Base-by-base conservation (phyloP, 805 yeast genomes). In the Kazachstania martiniae region DNA sequence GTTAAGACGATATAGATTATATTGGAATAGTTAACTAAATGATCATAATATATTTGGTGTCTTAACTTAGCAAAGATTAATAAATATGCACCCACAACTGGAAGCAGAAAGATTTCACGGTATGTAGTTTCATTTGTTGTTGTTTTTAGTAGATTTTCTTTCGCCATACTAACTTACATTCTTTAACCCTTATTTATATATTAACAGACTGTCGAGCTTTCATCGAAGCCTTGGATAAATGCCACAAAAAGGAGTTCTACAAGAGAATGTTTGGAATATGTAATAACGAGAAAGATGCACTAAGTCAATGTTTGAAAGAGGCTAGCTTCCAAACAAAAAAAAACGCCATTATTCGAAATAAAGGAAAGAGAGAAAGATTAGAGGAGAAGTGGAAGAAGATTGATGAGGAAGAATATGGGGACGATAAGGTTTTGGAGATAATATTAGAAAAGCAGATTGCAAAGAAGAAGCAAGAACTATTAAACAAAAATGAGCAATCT, bases 211-310 rank as follows among this genome's bases (percentile, higher is more conserved):
- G 98, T 56, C 74, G 71, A 32, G 82, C 78, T 39, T 68, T 85
- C 25, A 85, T 91, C 54, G 77, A 78, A 39, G 95, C 94, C 0
- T 68, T 89, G 5, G 94, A 89, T 47, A 78, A 83, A 51, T 89
- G 98, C 53, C 95, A 87, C 48, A 68, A 73, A 37, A 67, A 67
- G 34, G 79, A 76, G 34, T 79, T 76, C 43, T 44, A 80, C 38
- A 68, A 72, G 42, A 73, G 81, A 52, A 76, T 82, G 6, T 62
- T 84, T 43, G 97, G 97, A 18, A 65, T 72, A 37, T 89, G 98
- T 60, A 84, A 85, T 57, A 74, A 76, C 33, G 77, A 80, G 46
- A 86, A 86, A 48, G 83, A 80, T 40, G 87, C 81, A 32, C 65
- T 91, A 33, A 60, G 79, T 22, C 63, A 72, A 48, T 89, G 98